Evolutionary conservation across 805 yeast genomes (phyloP), one percentile per base, ranked within the genome.

Genomic region (Candida fluviatilis): DNA sequence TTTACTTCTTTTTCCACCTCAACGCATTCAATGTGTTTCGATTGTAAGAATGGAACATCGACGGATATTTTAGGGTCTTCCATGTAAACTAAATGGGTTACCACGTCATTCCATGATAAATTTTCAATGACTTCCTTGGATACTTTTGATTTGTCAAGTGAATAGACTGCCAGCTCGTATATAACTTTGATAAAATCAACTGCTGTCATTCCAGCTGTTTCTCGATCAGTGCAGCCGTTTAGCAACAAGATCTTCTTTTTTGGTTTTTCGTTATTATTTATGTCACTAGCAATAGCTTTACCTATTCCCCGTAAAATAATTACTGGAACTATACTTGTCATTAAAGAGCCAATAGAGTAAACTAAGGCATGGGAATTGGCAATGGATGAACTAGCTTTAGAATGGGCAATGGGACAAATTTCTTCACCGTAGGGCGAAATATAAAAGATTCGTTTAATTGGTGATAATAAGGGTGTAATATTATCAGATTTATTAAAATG

Each of bases 351-450:
- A 39, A 90, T 84, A 0, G 95, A 84, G 53, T 80, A 86, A 0
- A 90, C 65, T 0, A 89, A 62, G 11, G 75, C 66, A 26, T 80
- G 74, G 0, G 86, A 64, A 3, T 64, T 52, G 15, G 66, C 51
- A 3, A 88, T 54, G 17, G 74, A 66, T 1, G 73, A 58, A 2
- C 77, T 54, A 0, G 82, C 89, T 34, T 85, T 63, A 2, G 78
- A 58, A 47, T 82, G 82, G 1, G 91, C 89, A 23, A 66, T 58
- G 2, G 96, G 96, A 45, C 78, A 76, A 18, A 85, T 81, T 54
- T 89, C 96, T 49, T 84, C 86, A 1, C 96, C 95, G 54, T 84
- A 85, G 1, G 93, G 90, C 14, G 89, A 85, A 35, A 89, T 83
- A 54, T 90, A 89, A 47, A 79, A 81, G 3, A 89, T 75, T 25